phyloP scores from a whole-genome alignment of 2,329 filamentous ascomycete genomes.

The Septoria petroselini region DNA sequence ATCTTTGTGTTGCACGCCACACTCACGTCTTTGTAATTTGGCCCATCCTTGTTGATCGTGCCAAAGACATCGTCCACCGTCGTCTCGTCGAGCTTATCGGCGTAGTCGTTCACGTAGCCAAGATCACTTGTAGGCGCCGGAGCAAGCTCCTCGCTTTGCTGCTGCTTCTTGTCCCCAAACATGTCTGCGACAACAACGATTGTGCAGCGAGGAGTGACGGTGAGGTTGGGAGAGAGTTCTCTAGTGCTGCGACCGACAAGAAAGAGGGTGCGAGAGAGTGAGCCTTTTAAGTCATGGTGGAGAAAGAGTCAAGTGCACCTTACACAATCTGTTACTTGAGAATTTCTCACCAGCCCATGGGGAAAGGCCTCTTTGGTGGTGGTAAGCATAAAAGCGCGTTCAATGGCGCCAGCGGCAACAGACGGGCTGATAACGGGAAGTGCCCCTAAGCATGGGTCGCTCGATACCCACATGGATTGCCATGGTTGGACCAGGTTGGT shows the following conservation, averaged over 20 bases:
- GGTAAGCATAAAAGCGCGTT: slow-evolving; percentile 4
- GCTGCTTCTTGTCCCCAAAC: slow-evolving; percentile 16
- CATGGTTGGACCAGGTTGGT: background rate
- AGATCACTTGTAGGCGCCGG: slow-evolving; percentile 19
- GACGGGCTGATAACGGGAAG: slow-evolving; percentile 7
- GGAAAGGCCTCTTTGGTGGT: slow-evolving; percentile 10
- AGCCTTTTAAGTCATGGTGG: slow-evolving; percentile 2
- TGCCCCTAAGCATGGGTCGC: background rate
- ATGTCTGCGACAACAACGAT: background rate
- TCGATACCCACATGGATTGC: slow-evolving; percentile 5
- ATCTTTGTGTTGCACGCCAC: background rate
- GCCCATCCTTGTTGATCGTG: slow-evolving; percentile 19
- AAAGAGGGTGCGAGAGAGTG: slow-evolving; percentile 7
- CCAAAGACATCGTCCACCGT: slow-evolving; percentile 25
- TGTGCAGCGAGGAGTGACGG: background rate
- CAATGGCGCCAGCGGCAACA: slow-evolving; percentile 14
- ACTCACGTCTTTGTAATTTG: slow-evolving; percentile 31
- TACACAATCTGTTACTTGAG: slow-evolving; percentile 9
- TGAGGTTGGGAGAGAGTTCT: slow-evolving; percentile 3
- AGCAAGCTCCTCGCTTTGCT: slow-evolving; percentile 16
- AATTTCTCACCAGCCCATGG: slow-evolving; percentile 11
- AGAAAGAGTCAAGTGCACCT: background rate
- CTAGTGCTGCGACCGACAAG: slow-evolving; percentile 5
- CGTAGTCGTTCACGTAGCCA: slow-evolving; percentile 19
- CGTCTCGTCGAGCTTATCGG: slow-evolving; percentile 5